These are phyloP conservation scores for Colletotrichum viniferum DNA, from an alignment of 2,329 filamentous ascomycete genomes.

Conservation along the genomic window DNA sequence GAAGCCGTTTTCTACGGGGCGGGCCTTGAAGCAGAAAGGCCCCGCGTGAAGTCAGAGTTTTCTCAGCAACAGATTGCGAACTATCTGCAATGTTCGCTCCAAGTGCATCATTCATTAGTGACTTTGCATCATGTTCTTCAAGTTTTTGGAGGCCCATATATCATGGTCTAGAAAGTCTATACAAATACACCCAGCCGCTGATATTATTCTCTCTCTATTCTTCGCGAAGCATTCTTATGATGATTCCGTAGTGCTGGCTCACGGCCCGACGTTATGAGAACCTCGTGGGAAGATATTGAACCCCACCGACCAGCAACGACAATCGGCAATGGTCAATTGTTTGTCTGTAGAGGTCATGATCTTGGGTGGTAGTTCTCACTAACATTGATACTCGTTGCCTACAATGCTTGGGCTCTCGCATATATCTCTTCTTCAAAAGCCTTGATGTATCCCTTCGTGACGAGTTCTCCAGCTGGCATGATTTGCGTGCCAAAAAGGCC, in stretches of 20 bases:
- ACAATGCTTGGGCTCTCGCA: slow-evolving; percentile 21
- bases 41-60: neutral
- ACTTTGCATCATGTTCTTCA: neutral
- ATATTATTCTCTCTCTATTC: neutral
- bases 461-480: slow-evolving; percentile 41
- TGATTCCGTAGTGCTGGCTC: neutral
- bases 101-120: neutral
- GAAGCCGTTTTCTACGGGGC: neutral
- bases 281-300: neutral
- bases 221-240: neutral
- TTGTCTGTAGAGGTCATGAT: neutral
- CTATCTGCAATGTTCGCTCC: neutral
- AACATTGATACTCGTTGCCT: neutral
- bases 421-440: slow-evolving; percentile 45
- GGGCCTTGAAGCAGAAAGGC: neutral
- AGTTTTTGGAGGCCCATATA: neutral
- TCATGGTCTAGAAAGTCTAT: neutral
- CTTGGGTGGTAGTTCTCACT: neutral
- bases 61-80: neutral
- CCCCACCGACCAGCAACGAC: neutral
- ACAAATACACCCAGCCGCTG: neutral
- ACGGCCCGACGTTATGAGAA: neutral
- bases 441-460: slow-evolving; percentile 34
- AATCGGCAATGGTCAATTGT: neutral
- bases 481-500: slow-evolving; percentile 46